Base-by-base conservation (phyloP, 139 green algal species). In the Bryopsis sp. region DNA sequence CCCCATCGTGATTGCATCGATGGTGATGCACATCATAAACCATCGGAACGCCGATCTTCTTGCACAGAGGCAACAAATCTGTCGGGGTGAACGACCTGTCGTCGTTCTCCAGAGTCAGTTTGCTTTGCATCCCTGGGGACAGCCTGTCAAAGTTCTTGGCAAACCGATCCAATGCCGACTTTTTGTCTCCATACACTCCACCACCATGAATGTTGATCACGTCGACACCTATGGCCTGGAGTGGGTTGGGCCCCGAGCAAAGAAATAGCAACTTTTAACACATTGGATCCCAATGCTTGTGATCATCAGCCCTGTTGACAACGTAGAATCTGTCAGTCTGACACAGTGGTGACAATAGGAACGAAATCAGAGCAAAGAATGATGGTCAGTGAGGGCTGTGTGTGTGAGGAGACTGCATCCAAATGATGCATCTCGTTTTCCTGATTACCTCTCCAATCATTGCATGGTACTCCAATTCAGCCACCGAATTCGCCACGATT, bases 161-260 rank as follows among this genome's bases (percentile, higher is more conserved):
- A 54, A 54, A 54, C 15, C 43, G 43, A 11, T 54, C 43, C 43
- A 54, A 19, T 54, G 43, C 43, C 11, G 43, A 11, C 19, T 54
- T 54, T 54, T 54, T 54, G 43, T 54, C 19, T 54, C 43, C 43
- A 54, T 54, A 54, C 43, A 54, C 43, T 11, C 43, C 43, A 54
- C 43, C 43, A 19, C 43, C 11, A 19, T 54, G 43, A 54, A 54
- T 54, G 43, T 54, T 54, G 43, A 54, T 54, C 15, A 54, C 43
- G 19, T 54, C 43, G 19, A 54, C 43, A 11, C 43, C 43, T 54
- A 54, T 54, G 19, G 19, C 19, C 43, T 54, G 43, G 19, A 54
- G 11, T 11, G 43, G n/a, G n/a, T n/a, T n/a, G n/a, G n/a, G n/a
- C n/a, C n/a, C n/a, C n/a, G n/a, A n/a, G n/a, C n/a, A n/a, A n/a